Percentiles rank a stretch among this genome's conserved stretches.
phyloP scores from a whole-genome alignment of 2,329 filamentous ascomycete genomes.

The Aspergillus hiratsukae region DNA sequence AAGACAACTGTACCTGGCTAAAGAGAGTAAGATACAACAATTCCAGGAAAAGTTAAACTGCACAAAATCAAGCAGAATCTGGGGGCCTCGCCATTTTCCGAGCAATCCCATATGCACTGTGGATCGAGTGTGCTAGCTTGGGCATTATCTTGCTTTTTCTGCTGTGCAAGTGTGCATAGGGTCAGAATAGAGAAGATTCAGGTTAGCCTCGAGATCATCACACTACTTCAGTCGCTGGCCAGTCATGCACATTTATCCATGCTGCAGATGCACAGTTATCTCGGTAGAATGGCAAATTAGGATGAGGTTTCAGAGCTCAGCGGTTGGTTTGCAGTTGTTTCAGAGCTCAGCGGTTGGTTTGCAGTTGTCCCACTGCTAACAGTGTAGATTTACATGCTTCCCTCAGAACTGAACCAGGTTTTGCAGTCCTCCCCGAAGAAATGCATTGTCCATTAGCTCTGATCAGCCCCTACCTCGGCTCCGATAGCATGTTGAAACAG shows the following conservation, averaged over 20 bases:
- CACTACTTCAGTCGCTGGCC: not conserved
- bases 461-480: too few species aligned
- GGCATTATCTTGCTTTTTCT: not conserved
- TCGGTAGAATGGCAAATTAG: not conserved
- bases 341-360: too few species aligned
- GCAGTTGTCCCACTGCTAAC: not conserved
- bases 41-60: too few species aligned
- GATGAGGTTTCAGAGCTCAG: not conserved
- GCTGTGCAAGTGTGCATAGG: not conserved
- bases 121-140: not conserved
- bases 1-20: not conserved
- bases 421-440: too few species aligned
- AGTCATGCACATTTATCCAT: not conserved
- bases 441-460: too few species aligned
- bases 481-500: too few species aligned
- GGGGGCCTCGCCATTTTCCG: too few species aligned
- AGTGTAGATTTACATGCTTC: not conserved
- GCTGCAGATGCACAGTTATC: not conserved
- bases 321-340: too few species aligned
- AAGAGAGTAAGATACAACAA: too few species aligned
- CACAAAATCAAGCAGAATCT: too few species aligned
- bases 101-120: too few species aligned
- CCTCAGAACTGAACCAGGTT: too few species aligned
- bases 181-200: not conserved
- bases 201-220: not conserved